Evolutionary conservation across 2,329 filamentous ascomycete species (phyloP).

Genomic region (Colletotrichum musicola): DNA sequence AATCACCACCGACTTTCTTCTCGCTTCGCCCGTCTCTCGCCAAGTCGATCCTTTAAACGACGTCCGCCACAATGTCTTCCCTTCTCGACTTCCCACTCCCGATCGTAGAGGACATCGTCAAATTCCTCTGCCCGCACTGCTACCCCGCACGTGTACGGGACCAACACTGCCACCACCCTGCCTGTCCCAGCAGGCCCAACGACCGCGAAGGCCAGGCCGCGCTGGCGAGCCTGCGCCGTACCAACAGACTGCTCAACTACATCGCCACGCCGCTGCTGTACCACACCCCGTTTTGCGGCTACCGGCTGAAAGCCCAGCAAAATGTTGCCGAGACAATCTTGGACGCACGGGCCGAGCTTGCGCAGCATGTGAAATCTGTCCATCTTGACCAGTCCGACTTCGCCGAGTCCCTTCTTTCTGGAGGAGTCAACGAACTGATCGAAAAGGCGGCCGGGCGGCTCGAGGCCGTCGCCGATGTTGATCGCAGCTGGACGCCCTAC

Average conservation of each 20-base stretch:
- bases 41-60: background rate
- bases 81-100: background rate
- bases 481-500: background rate
- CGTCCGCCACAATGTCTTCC: background rate
- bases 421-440: background rate
- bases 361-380: background rate
- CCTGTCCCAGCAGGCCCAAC: background rate
- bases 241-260: background rate
- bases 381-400: background rate
- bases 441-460: background rate
- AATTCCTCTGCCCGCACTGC: background rate
- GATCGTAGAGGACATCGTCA: background rate
- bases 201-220: background rate
- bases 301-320: background rate
- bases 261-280: conserved; percentile 2
- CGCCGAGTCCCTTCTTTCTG: too few species aligned
- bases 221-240: background rate
- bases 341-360: background rate
- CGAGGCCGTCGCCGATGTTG: background rate
- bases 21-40: background rate
- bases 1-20: background rate
- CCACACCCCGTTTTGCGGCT: background rate
- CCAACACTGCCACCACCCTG: background rate
- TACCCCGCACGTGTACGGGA: background rate
- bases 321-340: background rate